Base-by-base conservation (phyloP, 2,329 filamentous ascomycete genomes). In the Drechslerella dactyloides region DNA sequence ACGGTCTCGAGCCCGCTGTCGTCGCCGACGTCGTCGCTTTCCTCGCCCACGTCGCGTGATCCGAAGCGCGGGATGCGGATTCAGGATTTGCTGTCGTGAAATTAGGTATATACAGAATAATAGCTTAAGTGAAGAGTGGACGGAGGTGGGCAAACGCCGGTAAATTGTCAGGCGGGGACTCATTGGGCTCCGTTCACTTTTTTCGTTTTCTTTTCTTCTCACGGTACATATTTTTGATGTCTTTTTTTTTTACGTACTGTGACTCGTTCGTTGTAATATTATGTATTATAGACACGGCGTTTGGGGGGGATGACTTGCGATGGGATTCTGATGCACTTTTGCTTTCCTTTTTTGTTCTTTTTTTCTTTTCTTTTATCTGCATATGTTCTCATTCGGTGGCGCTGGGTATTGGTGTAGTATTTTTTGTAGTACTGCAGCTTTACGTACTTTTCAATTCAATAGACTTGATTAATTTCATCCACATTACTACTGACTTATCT, bases 221-320 rank as follows among this genome's bases (percentile, higher is more conserved):
- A 57, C n/a, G 5, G 35, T 50, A 48, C 37, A 23, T 62, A n/a
- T n/a, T n/a, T n/a, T 50, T 40, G 19, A 24, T 68, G 57, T 24
- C 46, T 50, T 42, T 44, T 8, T 10, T 10, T 8, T 44, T 10
- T 15, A 37, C 35, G 40, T 44, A 10, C 40, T 44, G n/a, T n/a
- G n/a, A n/a, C n/a, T n/a, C n/a, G n/a, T 44, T 44, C 40, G 6
- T 44, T 44, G 40, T 44, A 44, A 46, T 53, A 63, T 51, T 57
- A 50, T 69, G 65, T 63, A 69, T 69, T 48, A 69, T 69, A 69
- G 65, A 69, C 58, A 57, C 46, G 57, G 64, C 58, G 64, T 69
- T 69, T 48, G 13, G 48, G 35, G 27, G 35, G 17, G 35, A 13
- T 54, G 17, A 53, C 24, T 57, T n/a, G n/a, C n/a, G n/a, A n/a